These are phyloP conservation scores for Aspergillus piperis DNA, from an alignment of 2,329 filamentous ascomycete genomes.

Conservation along the genomic window DNA sequence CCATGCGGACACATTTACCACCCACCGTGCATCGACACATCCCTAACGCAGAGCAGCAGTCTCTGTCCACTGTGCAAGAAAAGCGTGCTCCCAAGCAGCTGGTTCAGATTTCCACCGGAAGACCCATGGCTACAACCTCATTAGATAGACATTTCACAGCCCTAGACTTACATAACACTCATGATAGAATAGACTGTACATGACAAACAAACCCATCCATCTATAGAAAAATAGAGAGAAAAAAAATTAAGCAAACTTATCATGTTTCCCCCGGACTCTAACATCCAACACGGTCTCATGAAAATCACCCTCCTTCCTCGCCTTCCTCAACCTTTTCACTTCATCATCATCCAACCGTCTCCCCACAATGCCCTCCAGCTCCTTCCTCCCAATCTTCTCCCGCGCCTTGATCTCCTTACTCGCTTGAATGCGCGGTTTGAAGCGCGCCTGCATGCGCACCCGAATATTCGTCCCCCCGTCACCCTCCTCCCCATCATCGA, in stretches of 20 bases:
- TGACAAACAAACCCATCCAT: not conserved
- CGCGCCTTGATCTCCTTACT: conserved; percentile 79
- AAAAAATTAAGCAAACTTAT: conserved; percentile 23
- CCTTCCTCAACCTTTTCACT: conserved; percentile 77
- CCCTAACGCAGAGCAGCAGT: conserved; percentile 74
- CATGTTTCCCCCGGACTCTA: conserved; percentile 23
- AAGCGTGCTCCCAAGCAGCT: conserved; percentile 66
- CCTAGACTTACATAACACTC: not conserved
- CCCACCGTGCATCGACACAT: conserved; percentile 85
- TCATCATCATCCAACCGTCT: conserved; percentile 79
- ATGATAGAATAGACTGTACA: conserved; percentile 1
- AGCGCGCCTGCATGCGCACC: conserved; percentile 91
- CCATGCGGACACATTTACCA: conserved; percentile 94
- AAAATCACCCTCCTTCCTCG: conserved; percentile 69
- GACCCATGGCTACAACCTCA: not conserved
- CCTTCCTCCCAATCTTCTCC: conserved; percentile 81
- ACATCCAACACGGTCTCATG: conserved; percentile 23
- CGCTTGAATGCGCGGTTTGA: conserved; percentile 80
- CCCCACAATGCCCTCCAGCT: conserved; percentile 80
- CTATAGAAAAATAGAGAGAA: not conserved
- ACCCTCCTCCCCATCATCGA: conserved; percentile 47
- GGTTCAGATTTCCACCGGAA: no score
- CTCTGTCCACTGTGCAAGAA: conserved; percentile 90
- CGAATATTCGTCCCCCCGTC: conserved; percentile 65
- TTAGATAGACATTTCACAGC: no score